Base-by-base conservation (phyloP, 2,329 filamentous ascomycete species). In the Paradendryphiella salina region DNA sequence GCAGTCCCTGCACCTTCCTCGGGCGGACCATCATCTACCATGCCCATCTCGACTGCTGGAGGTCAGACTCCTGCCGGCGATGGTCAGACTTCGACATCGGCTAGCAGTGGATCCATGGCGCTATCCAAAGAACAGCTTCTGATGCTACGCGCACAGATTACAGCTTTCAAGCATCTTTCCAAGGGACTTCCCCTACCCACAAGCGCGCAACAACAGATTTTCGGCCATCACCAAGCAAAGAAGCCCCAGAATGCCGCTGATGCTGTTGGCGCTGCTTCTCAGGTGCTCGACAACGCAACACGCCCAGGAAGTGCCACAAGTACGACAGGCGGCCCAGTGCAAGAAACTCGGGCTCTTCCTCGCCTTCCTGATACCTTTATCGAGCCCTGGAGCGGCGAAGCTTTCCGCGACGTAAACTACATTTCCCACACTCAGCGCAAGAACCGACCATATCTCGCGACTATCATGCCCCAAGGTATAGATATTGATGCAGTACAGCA, bases 91-190 rank as follows among this genome's bases (percentile, higher is more conserved):
- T 63, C 66, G 1, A 70, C 64, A 3, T 71, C 69, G 5, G 65
- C 69, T 11, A 61, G 63, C 1, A 48, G 58, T 41, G 53, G 53
- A 13, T 51, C 60, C 7, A 59, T 60, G 13, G 54, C 62, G 26
- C 65, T 72, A 59, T 58, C 62, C 14, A 82, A 83, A 18, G 88
- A 94, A 49, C 94, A 99, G 71, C 77, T 96, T 37, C 80, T 82
- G 18, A 84, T 89, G 35, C 77, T 99, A 8, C 82, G 90, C 53
- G 86, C 89, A 59, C 94, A 99, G 71, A 96, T 97, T 42, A 82
- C 87, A 63, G 92, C 93, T 0, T 97, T 96, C 76, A 95, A 95
- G 74, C 82, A 91, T 60, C 80, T 99, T 3, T 87, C 89, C 4
- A 95, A 94, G 73, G 96, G 96, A 61, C 80, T 88, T 11, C 87